Conservation (phyloP, 768 basidiomycete species). For the Amanita molliuscula region DNA sequence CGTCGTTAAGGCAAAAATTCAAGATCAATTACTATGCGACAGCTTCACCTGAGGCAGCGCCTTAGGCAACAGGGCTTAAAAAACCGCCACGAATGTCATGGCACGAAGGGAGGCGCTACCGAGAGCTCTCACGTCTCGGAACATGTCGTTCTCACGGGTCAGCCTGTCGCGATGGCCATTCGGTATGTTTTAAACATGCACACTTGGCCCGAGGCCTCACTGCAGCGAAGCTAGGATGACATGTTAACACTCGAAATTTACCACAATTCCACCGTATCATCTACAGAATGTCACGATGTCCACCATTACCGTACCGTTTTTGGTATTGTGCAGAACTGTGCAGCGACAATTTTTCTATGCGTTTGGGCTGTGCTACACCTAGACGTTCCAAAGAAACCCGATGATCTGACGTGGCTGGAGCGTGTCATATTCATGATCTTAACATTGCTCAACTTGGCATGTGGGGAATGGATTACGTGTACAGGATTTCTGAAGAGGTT, state of each 20-base stretch:
- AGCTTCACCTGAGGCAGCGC: too few relatives aligned
- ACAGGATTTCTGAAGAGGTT: slow-evolving; percentile 1
- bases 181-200: too few relatives aligned
- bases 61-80: too few relatives aligned
- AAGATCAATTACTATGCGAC: too few relatives aligned
- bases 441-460: slow-evolving; percentile 10
- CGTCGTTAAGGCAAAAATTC: too few relatives aligned
- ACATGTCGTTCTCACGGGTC: too few relatives aligned
- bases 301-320: not conserved
- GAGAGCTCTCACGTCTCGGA: too few relatives aligned
- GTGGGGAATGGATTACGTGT: slow-evolving; percentile 9
- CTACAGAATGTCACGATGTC: not conserved
- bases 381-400: slow-evolving; percentile 9
- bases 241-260: not conserved
- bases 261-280: not conserved
- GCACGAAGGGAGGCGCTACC: too few relatives aligned
- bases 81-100: too few relatives aligned
- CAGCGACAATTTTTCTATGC: slow-evolving; percentile 11
- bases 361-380: slow-evolving; percentile 13
- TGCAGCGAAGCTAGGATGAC: too few relatives aligned
- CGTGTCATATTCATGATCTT: slow-evolving; percentile 7
- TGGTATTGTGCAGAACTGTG: slow-evolving; percentile 11
- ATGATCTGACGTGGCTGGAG: not conserved
- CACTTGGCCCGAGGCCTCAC: too few relatives aligned
- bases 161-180: too few relatives aligned